Conservation (phyloP, 306 rosid species). For the Fragaria ananassa region DNA sequence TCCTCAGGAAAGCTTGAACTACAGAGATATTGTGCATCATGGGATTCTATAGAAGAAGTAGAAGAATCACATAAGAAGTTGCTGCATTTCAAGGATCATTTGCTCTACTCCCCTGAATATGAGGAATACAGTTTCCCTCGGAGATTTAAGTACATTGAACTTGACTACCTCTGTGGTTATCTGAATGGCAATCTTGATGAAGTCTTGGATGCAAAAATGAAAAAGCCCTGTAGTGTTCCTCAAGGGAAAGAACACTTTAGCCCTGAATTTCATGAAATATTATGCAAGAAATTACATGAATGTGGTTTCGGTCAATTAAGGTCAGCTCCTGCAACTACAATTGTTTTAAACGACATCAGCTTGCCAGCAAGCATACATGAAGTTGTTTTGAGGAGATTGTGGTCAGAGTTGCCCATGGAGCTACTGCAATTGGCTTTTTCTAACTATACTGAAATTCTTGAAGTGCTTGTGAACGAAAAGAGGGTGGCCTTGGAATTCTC, state of each 20-base stretch:
- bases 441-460: slow-evolving; percentile 37
- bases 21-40: slow-evolving; percentile 57
- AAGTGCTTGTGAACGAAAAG: slow-evolving; percentile 29
- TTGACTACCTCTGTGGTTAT: slow-evolving; percentile 47
- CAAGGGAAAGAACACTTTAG: slow-evolving; percentile 22
- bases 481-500: slow-evolving; percentile 43
- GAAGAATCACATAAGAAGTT: slow-evolving; percentile 33
- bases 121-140: slow-evolving; percentile 44
- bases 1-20: slow-evolving; percentile 67
- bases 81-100: slow-evolving; percentile 33
- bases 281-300: slow-evolving; percentile 56
- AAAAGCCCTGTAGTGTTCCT: slow-evolving; percentile 11
- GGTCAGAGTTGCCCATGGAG: slow-evolving; percentile 61
- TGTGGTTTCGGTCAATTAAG: slow-evolving; percentile 50
- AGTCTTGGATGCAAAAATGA: slow-evolving; percentile 28
- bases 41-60: slow-evolving; percentile 26
- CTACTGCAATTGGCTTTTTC: slow-evolving; percentile 53
- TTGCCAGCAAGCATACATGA: slow-evolving; percentile 50
- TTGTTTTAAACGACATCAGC: slow-evolving; percentile 52
- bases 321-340: slow-evolving; percentile 40
- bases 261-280: slow-evolving; percentile 43
- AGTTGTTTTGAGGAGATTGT: slow-evolving; percentile 50
- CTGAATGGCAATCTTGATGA: slow-evolving; percentile 43
- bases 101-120: slow-evolving; percentile 28
- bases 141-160: slow-evolving; percentile 38